Evolutionary conservation across 2,329 filamentous ascomycete genomes (phyloP).

Genomic region (Trichoderma koningiopsis): DNA sequence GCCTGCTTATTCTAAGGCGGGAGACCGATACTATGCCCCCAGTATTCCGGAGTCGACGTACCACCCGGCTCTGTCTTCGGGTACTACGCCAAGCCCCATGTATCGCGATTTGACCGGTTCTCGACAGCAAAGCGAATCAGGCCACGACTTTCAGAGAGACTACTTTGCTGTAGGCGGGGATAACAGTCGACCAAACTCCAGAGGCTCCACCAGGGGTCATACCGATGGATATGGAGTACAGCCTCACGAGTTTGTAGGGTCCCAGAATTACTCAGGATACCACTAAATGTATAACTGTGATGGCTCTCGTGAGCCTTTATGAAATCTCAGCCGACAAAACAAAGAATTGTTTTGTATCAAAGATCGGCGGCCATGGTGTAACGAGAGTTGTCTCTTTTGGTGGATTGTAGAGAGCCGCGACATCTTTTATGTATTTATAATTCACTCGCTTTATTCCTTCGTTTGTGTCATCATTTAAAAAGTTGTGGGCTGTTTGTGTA

Average conservation of each 20-base stretch:
- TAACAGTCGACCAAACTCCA: constrained; percentile 28
- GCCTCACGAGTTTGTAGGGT: constrained; percentile 12
- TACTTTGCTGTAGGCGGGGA: constrained; percentile 45
- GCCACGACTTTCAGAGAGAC: constrained; percentile 42
- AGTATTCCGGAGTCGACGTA: constrained; percentile 29
- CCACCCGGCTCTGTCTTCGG: neutral
- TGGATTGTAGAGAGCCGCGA: constrained; percentile 11
- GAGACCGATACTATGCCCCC: constrained; percentile 39
- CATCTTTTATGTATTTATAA: constrained; percentile 24
- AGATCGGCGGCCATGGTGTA: neutral
- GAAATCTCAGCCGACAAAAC: neutral
- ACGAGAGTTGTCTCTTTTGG: neutral
- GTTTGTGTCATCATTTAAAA: neutral
- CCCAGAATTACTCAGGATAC: constrained; percentile 15
- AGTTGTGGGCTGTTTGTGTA: neutral
- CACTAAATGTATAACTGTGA: neutral
- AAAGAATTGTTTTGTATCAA: neutral
- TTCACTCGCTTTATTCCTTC: constrained; percentile 16
- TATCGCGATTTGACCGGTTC: constrained; percentile 9
- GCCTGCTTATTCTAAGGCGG: constrained; percentile 35
- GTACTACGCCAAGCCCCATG: neutral
- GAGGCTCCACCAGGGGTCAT: neutral
- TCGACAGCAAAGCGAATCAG: constrained; percentile 30
- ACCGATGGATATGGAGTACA: neutral
- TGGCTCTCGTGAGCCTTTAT: neutral